phyloP scores from a whole-genome alignment of 441 rosid genomes.

The Populus hybrid region DNA sequence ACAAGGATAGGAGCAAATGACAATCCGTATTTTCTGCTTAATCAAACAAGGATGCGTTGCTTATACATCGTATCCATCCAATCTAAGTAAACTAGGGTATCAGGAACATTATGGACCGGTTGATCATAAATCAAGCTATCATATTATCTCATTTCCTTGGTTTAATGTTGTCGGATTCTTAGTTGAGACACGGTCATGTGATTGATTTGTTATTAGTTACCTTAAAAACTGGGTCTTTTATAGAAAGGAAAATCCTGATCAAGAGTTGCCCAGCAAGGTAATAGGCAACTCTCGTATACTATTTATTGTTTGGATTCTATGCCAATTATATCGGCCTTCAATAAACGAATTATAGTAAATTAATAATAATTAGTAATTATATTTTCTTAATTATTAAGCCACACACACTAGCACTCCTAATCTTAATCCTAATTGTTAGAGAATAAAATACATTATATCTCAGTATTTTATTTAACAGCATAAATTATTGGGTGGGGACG shows the following conservation, averaged over 20 bases:
- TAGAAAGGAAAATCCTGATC: background rate
- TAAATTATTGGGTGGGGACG: no score
- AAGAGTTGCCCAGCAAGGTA: background rate
- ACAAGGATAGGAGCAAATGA: background rate
- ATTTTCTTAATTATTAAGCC: background rate
- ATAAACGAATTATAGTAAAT: background rate
- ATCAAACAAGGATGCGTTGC: background rate
- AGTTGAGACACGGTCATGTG: background rate
- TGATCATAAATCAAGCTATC: background rate
- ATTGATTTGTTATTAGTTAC: background rate
- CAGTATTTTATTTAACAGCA: no score
- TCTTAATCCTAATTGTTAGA: no score
- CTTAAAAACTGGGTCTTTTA: background rate
- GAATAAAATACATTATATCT: no score
- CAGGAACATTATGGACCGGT: background rate
- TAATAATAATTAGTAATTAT: background rate
- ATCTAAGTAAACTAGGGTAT: background rate
- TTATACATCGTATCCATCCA: background rate
- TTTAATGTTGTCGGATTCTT: background rate
- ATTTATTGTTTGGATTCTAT: background rate
- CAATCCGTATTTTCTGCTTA: background rate
- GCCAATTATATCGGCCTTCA: background rate
- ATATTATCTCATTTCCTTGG: background rate
- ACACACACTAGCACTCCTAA: background rate
- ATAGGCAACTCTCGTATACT: background rate